phyloP scores from a whole-genome alignment of 768 basidiomycete species.

The Lactifluus volemus region DNA sequence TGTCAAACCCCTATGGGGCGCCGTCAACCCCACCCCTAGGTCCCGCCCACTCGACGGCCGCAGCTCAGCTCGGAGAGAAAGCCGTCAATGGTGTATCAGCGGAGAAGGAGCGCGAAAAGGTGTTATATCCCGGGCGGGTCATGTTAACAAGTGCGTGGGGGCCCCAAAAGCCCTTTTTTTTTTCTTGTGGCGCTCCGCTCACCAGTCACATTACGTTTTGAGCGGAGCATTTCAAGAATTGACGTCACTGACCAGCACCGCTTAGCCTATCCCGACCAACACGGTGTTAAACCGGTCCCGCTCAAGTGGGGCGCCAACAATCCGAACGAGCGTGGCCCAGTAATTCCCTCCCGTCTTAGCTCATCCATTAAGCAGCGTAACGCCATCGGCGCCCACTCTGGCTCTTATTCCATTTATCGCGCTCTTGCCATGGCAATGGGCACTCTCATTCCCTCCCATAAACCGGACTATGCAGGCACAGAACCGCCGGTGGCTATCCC shows the following conservation, averaged over 20 bases:
- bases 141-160: slow-evolving; percentile 67
- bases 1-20: slow-evolving; percentile 25
- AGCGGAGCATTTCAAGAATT: background rate
- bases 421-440: slow-evolving; percentile 91
- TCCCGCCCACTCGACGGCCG: slow-evolving; percentile 8
- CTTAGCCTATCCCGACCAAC: slow-evolving; percentile 82
- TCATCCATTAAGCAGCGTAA: slow-evolving; percentile 84
- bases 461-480: slow-evolving; percentile 73
- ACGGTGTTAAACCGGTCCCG: slow-evolving; percentile 73
- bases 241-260: background rate
- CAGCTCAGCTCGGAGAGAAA: slow-evolving; percentile 16
- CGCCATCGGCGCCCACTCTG: slow-evolving; percentile 88
- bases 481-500: slow-evolving; percentile 79
- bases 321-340: slow-evolving; percentile 64
- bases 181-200: background rate
- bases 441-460: slow-evolving; percentile 66
- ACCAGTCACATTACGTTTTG: background rate
- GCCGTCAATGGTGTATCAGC: background rate
- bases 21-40: slow-evolving; percentile 26
- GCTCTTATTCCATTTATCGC: slow-evolving; percentile 91
- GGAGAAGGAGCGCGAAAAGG: slow-evolving; percentile 64
- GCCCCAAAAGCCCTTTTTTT: background rate
- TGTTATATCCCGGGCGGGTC: slow-evolving; percentile 75
- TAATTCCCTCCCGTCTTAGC: slow-evolving; percentile 81
- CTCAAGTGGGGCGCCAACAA: slow-evolving; percentile 74